Percentiles rank a stretch among this genome's conserved stretches.
Conservation (phyloP, 1,139 yeast genomes). For the Taphrina confusa region DNA sequence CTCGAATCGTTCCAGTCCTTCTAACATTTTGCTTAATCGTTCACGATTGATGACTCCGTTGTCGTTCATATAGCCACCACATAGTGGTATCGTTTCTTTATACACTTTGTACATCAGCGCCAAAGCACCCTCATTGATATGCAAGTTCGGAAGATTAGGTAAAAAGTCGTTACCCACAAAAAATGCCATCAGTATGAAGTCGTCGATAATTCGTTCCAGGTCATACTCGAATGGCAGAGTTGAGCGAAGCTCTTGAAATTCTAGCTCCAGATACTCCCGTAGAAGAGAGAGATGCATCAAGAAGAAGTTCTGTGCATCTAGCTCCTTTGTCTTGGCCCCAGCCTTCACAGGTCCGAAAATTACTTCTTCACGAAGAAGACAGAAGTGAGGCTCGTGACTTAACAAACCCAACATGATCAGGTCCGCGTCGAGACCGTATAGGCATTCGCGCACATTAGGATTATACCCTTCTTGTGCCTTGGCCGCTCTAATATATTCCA, state of each 20-base stretch:
- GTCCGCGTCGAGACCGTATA: slow-evolving; percentile 97
- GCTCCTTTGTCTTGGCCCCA: slow-evolving; percentile 51
- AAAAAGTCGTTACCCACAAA: slow-evolving; percentile 98
- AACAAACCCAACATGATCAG: slow-evolving; percentile 92
- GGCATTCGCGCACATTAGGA: slow-evolving; percentile 88
- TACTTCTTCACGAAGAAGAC: slow-evolving; percentile 92
- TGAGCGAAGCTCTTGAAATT: slow-evolving; percentile 70
- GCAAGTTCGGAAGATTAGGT: slow-evolving; percentile 94
- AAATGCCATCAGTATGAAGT: slow-evolving; percentile 85
- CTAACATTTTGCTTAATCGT: slow-evolving; percentile 74
- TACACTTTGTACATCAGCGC: slow-evolving; percentile 85
- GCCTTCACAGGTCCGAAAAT: slow-evolving; percentile 65
- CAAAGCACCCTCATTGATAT: slow-evolving; percentile 92
- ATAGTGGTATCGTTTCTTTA: slow-evolving; percentile 69
- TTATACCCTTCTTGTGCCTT: slow-evolving; percentile 81
- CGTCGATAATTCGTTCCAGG: slow-evolving; percentile 89
- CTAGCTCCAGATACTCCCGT: slow-evolving; percentile 86
- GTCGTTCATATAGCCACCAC: slow-evolving; percentile 84
- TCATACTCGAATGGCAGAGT: slow-evolving; percentile 65
- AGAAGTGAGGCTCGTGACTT: slow-evolving; percentile 95
- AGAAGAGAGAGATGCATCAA: slow-evolving; percentile 81
- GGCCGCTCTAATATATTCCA: slow-evolving; percentile 87
- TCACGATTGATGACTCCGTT: slow-evolving; percentile 75
- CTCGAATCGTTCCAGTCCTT: slow-evolving; percentile 80
- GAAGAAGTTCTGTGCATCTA: slow-evolving; percentile 78